Evolutionary conservation across 345 rosid genomes (phyloP), one percentile per base, ranked within the genome.

Genomic region (Physaria fendleri): DNA sequence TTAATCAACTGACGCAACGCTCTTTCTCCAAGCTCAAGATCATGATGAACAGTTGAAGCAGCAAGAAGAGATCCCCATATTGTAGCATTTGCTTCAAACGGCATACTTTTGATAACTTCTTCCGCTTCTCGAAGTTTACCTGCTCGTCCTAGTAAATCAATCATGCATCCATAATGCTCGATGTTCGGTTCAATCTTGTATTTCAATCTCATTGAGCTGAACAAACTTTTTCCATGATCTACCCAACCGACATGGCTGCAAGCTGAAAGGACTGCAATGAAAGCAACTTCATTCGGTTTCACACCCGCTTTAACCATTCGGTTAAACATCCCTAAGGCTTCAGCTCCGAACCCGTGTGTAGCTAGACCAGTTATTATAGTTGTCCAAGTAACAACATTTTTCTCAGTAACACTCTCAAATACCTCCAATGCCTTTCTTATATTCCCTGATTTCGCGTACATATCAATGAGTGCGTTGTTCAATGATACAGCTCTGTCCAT

Each of bases 31-130:
- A 85, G 76, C 67, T 74, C 68, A 48, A 71, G 68, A 61, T 83
- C 77, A 16, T 75, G 81, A 75, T 85, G 78, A 49, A 71, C 76
- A 65, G 62, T 75, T 14, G 94, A 74, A 63, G 89, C 81, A 56
- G 87, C 81, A 49, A 87, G 95, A 56, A 87, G 81, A 20, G 94
- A 83, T 32, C 88, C 95, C 91, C 94, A 87, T 59, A 85, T 76
- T 38, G 93, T 81, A 4, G 87, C 87, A 56, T 78, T 85, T 5
- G 85, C 75, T 66, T 80, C 76, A 47, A 76, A 80, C 10, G 97
- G 89, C 94, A 87, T 87, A 18, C 13, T 46, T 44, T 30, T 54
- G 24, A 74, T 34, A 46, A 83, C 67, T 71, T 74, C 63, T 54
- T 58, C 56, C 3, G 95, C 95, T 65, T 83, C 91, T 15, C 35